Evolutionary conservation across 495 filamentous ascomycete genomes (phyloP).

Genomic region (Penicillium goetzii): DNA sequence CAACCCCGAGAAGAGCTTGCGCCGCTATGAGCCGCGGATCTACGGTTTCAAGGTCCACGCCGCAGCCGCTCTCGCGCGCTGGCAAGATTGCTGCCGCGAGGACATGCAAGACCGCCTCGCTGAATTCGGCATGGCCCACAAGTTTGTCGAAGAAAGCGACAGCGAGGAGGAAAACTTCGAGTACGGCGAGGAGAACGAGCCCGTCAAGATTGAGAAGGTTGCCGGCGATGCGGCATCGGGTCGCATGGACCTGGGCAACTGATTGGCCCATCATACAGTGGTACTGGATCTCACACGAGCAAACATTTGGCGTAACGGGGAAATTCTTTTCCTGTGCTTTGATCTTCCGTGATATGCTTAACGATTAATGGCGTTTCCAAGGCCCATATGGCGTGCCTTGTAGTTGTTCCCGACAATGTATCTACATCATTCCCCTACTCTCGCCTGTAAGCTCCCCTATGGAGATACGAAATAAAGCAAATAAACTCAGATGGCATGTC

Average conservation of each 20-base stretch:
- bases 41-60: slow-evolving; percentile 97
- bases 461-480: slow-evolving; percentile 23
- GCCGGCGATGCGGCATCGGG: slow-evolving; percentile 46
- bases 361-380: slow-evolving; percentile 35
- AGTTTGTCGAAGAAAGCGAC: slow-evolving; percentile 60
- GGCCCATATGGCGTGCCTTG: slow-evolving; percentile 20
- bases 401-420: slow-evolving; percentile 32
- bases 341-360: slow-evolving; percentile 30
- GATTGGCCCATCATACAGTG: slow-evolving; percentile 14
- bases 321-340: slow-evolving; percentile 24
- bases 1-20: slow-evolving; percentile 79
- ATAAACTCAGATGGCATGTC: not conserved
- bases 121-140: slow-evolving; percentile 56
- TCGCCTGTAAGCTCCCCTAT: not conserved
- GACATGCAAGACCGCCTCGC: slow-evolving; percentile 72
- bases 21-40: slow-evolving; percentile 84
- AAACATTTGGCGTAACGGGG: slow-evolving; percentile 41
- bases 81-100: slow-evolving; percentile 81
- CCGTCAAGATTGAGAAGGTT: slow-evolving; percentile 36
- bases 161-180: slow-evolving; percentile 56
- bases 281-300: slow-evolving; percentile 21
- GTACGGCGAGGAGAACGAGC: slow-evolving; percentile 43
- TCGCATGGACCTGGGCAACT: slow-evolving; percentile 51
- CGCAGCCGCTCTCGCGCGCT: slow-evolving; percentile 81
- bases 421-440: slow-evolving; percentile 23